phyloP scores from a whole-genome alignment of 1,284 basidiomycete species.

The Schizophyllum amplum region DNA sequence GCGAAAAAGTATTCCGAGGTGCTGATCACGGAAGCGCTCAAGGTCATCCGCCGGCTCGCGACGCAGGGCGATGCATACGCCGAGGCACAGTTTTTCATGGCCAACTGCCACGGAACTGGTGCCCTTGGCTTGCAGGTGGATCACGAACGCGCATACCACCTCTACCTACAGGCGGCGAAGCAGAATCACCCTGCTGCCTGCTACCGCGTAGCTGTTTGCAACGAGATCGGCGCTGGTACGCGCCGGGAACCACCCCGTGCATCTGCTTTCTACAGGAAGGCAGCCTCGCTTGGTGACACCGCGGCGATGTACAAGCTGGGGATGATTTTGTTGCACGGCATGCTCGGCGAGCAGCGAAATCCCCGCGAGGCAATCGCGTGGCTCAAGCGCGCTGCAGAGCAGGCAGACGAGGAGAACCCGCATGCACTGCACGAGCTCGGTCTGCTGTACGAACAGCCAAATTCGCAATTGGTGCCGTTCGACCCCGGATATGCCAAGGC shows the following conservation, averaged over 20 bases:
- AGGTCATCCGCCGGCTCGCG: conserved; percentile 87
- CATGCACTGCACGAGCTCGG: conserved; percentile 98
- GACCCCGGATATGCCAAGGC: conserved; percentile 81
- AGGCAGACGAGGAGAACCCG: conserved; percentile 98
- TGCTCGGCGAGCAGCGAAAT: conserved; percentile 80
- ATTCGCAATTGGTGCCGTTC: conserved; percentile 55
- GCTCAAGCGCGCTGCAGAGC: conserved; percentile 91
- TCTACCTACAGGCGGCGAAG: conserved; percentile 97
- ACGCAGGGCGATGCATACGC: conserved; percentile 86
- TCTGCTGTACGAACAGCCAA: conserved; percentile 77
- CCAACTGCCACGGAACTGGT: conserved; percentile 95
- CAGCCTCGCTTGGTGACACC: conserved; percentile 92
- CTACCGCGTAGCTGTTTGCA: conserved; percentile 97
- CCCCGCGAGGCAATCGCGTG: conserved; percentile 90
- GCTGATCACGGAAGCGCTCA: conserved; percentile 84
- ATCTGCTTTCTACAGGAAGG: conserved; percentile 94
- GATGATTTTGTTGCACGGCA: conserved; percentile 87
- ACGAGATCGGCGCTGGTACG: conserved; percentile 99
- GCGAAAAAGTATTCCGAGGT: conserved; percentile 88
- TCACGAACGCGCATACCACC: conserved; percentile 95
- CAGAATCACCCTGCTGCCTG: conserved; percentile 94
- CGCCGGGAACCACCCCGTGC: conserved; percentile 82
- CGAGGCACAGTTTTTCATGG: conserved; percentile 99
- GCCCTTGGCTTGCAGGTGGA: conserved; percentile 92
- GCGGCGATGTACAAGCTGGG: conserved; percentile 99